Evolutionary conservation across 1,139 yeast species (phyloP), one percentile per base, ranked within the genome.

Genomic region (Pichia sp.): DNA sequence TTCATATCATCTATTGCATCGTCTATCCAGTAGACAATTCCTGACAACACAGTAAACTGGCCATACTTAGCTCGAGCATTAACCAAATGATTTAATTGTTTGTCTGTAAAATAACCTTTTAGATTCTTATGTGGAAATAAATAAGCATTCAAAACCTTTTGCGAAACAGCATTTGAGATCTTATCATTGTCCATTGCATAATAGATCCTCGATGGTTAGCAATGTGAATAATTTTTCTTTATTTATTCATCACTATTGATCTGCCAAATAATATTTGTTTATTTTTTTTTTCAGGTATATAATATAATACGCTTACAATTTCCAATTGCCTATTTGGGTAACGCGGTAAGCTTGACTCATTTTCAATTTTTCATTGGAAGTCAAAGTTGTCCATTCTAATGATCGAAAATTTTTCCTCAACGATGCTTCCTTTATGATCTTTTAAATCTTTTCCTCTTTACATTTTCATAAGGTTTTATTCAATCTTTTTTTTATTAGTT

Each of bases 11-110:
- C 26, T 10, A 46, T 18, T 26, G 45, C 50, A 34, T 27, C 26
- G 36, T 44, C 30, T 47, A 41, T 40, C 50, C 46, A 39, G 48
- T 55, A 34, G 0, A 85, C 90, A 0, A 89, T 61, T 0, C 92
- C 85, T 0, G 96, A 88, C 29, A 89, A 58, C 0, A 88, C 87
- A 0, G 96, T 86, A 90, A 96, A 88, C 66, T 89, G 97, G 40
- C 66, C 62, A 0, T 70, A 10, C n/a, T 88, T 89, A 0, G 96
- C 95, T 60, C 80, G 84, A 7, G 58, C 62, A 47, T 59, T 59
- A 7, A 43, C 43, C 29, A 56, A 55, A 18, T 48, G 52, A 18
- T 39, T 45, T 28, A 53, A 33, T 4, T 37, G 39, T 25, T 56
- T 54, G 33, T 52, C 54, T 28, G 49, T 40, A 3, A 53, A 36